Base-by-base conservation (phyloP, 768 basidiomycete genomes). In the Suillus subluteus region DNA sequence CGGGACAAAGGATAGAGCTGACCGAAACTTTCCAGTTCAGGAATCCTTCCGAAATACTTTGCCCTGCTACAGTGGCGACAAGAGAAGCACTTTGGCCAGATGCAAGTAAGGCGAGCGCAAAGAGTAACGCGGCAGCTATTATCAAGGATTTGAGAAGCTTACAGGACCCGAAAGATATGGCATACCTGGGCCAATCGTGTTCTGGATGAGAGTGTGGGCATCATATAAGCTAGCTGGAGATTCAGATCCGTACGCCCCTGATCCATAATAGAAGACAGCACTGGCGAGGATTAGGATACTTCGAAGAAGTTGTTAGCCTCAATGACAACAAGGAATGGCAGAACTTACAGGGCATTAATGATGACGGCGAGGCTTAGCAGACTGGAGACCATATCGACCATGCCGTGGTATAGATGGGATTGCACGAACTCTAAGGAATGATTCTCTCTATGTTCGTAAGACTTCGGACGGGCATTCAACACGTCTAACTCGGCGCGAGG, bases 61-160 rank as follows among this genome's bases (percentile, higher is more conserved):
- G 96, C 0, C 95, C 95, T 1, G 94, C 91, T 15, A 97, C 84
- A 0, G 95, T 98, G 12, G 94, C 95, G 4, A 97, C 91, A 61
- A 98, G 85, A 9, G 91, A 92, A 0, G 96, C 92, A 69, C 92
- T 92, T 83, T 98, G 95, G 3, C 96, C 96, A 2, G 94, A 83
- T 41, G 90, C 88, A 15, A 98, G 84, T 16, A 98, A 80, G 3
- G 93, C 94, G 50, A 98, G 74, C 2, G 96, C 96, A 71, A 98
- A 98, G 48, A 98, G 79, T n/a, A 88, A 86, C 0, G 91, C 96
- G 9, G 94, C 90, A 48, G 85, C 94, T 93, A 72, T 23, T 66
- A 40, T 23, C 54, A 6, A 43, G 32, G n/a, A 62, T 68, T 44
- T 65, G 62, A 44, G 9, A 68, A 67, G 21, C 12, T 43, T 30